Conservation (phyloP, 108 stramenopile species). For the Fragilariopsis cylindrus region DNA sequence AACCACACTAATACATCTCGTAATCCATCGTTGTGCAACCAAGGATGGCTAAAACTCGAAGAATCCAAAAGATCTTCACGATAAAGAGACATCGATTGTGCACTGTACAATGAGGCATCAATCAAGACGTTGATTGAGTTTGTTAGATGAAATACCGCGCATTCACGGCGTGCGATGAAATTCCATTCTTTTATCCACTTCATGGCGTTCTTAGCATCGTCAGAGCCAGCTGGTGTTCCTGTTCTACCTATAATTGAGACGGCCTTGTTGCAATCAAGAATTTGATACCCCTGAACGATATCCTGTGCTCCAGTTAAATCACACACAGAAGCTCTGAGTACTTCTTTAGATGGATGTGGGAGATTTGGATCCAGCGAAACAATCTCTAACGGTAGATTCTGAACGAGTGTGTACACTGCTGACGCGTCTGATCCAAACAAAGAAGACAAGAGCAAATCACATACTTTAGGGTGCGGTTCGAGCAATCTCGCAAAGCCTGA, state of each 20-base stretch:
- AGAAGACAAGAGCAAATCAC: slow-evolving; percentile 30
- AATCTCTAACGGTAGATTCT: slow-evolving; percentile 28
- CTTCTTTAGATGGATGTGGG: slow-evolving; percentile 43
- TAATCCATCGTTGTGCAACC: slow-evolving; percentile 8
- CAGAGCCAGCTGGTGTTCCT: not conserved
- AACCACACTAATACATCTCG: slow-evolving; percentile 15
- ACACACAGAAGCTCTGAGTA: slow-evolving; percentile 31
- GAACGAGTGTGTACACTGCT: slow-evolving; percentile 38
- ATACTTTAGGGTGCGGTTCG: slow-evolving; percentile 26
- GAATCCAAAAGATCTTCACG: slow-evolving; percentile 20
- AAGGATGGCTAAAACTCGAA: not conserved
- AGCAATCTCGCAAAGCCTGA: slow-evolving; percentile 14
- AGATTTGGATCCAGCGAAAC: slow-evolving; percentile 31
- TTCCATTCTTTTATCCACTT: slow-evolving; percentile 67
- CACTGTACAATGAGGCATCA: slow-evolving; percentile 33
- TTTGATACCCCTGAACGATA: slow-evolving; percentile 48
- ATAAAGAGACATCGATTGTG: slow-evolving; percentile 18
- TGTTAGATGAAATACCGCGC: slow-evolving; percentile 52
- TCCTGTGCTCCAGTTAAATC: slow-evolving; percentile 44
- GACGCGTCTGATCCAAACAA: slow-evolving; percentile 39
- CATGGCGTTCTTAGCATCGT: slow-evolving; percentile 18
- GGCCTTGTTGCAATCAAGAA: slow-evolving; percentile 41
- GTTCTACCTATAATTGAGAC: slow-evolving; percentile 5
- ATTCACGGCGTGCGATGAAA: slow-evolving; percentile 35
- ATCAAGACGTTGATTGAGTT: slow-evolving; percentile 49